Base-by-base conservation (phyloP, 2,329 filamentous ascomycete species). In the Chaetomium olivaceum region DNA sequence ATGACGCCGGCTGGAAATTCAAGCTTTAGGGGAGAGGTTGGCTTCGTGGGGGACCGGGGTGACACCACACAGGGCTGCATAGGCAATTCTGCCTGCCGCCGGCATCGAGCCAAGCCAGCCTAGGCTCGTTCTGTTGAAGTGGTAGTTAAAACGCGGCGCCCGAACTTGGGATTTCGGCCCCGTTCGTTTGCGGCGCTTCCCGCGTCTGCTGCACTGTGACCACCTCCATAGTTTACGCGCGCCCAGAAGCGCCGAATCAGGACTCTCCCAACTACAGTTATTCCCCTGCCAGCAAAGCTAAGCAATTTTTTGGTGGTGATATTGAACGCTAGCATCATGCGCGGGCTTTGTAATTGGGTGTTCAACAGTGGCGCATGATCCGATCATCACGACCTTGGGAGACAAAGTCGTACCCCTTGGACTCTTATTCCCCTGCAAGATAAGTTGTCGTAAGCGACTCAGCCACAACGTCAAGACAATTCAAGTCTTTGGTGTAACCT, bases 71-170 rank as follows among this genome's bases (percentile, higher is more conserved):
- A 23, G 14, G 39, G 25, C 39, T 33, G 5, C 27, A 56, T 14
- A 23, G 29, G 27, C 9, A 9, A n/a, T 51, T 36, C 14, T 36
- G 8, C 16, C 33, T 31, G 50, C 59, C 31, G 29, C 58, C 39
- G 58, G 43, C 39, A 50, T 23, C 36, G 50, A 51, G 58, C 58
- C 58, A 60, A 36, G 39, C 58, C 16, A 14, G 12, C 29, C n/a
- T n/a, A 12, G 43, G 52, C 52, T 56, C 8, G 52, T 31, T 36
- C n/a, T 12, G 16, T 4, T 43, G 31, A 31, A 31, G 11, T 8
- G 31, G 31, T n/a, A n/a, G n/a, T n/a, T 31, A 31, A 55, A 48
- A 23, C 19, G 25, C 39, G 57, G 19, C 19, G 39, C 25, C n/a
- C 16, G 12, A 12, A 19, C 29, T 50, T 21, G 7, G 19, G 12